Base-by-base conservation (phyloP, 805 yeast species). In the Candida broadrunensis region DNA sequence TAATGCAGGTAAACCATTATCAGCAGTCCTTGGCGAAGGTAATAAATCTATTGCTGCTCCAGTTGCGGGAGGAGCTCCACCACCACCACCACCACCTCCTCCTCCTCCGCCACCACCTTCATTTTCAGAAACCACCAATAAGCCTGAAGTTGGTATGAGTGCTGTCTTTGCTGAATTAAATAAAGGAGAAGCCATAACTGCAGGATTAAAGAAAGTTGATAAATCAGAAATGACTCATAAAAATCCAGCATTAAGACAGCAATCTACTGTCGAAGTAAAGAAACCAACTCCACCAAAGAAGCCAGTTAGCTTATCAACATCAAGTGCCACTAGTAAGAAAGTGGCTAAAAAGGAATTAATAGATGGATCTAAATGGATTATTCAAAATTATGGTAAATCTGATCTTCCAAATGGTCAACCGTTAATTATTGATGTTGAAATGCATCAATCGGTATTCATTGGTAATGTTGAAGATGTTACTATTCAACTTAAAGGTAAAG, bases 131-230 rank as follows among this genome's bases (percentile, higher is more conserved):
- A 18, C n/a, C 6, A 13, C n/a, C 11, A 29, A 29, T 5, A 15
- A 29, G 0, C 52, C 44, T 41, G 58, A 45, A 40, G 67, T 65
- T 33, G 93, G 96, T 32, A 78, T 91, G 70, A 75, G 73, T 50
- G 98, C 98, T 2, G 96, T 93, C 12, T 93, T 93, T 62, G 83
- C 87, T n/a, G 95, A 86, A 50, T 72, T 93, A 49, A 89, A 83
- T 67, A 76, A 83, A 67, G 99, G 99, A 45, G 86, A 82, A 50
- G 69, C 66, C 35, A 84, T 93, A 54, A 90, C 98, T 1, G 72
- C 89, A 26, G 87, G 89, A 12, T 78, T 93, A 50, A 88, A 85
- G 60, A 91, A 91, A 61, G 97, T 91, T 30, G 97, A 90, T 51
- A 88, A 81, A 68, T 83, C 95, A 7, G 87, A 89, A 65, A 88